These are phyloP conservation scores for Ceratocystis ficicola DNA, from an alignment of 2,329 filamentous ascomycete genomes.

Conservation along the genomic window DNA sequence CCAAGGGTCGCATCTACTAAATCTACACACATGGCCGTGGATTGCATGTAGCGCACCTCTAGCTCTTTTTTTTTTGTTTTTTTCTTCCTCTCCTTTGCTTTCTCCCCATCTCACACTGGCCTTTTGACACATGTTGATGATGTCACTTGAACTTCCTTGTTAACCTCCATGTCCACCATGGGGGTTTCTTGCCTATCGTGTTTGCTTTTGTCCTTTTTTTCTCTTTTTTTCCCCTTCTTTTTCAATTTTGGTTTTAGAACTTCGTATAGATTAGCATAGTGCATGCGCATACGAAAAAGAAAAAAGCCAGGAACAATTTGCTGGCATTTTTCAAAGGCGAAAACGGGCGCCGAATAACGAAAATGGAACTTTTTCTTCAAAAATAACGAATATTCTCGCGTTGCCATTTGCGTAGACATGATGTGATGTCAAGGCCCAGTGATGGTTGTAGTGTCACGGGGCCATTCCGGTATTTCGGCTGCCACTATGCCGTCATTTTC, in stretches of 20 bases:
- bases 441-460: no score
- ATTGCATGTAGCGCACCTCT: slow-evolving; percentile 2
- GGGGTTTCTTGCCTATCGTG: no score
- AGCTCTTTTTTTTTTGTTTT: neutral
- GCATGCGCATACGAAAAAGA: slow-evolving; percentile 20
- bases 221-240: neutral
- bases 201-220: slow-evolving; percentile 5
- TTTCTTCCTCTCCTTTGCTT: neutral
- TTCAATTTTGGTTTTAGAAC: slow-evolving; percentile 13
- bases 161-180: neutral
- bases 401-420: no score
- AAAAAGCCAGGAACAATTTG: slow-evolving; percentile 1
- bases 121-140: slow-evolving; percentile 12
- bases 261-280: slow-evolving; percentile 21
- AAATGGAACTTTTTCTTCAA: slow-evolving; percentile 13
- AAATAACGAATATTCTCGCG: neutral
- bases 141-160: slow-evolving; percentile 6
- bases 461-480: no score
- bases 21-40: neutral
- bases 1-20: slow-evolving; percentile 34
- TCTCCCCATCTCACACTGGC: neutral
- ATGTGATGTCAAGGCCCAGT: no score
- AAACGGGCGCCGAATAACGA: slow-evolving; percentile 21
- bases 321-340: slow-evolving; percentile 16
- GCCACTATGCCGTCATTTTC: no score